These are phyloP conservation scores for Apocynum venetum DNA, from an alignment of 257 asterid species.

Conservation along the genomic window DNA sequence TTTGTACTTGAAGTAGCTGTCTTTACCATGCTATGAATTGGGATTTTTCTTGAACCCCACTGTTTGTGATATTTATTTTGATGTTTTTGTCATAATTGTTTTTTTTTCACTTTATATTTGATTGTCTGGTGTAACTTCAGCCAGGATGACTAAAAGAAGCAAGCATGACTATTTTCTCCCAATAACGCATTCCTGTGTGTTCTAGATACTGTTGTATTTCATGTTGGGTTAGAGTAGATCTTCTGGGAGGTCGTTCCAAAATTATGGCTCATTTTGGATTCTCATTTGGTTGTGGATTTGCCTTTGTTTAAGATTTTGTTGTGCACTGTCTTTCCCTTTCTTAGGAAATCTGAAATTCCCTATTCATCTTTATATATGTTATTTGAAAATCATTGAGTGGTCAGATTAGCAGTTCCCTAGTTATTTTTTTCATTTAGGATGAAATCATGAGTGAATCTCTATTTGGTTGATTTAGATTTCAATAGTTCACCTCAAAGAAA, in stretches of 20 bases:
- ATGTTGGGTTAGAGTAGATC: neutral
- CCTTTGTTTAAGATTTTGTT: neutral
- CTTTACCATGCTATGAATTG: neutral
- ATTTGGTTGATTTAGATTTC: neutral
- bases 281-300: neutral
- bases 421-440: neutral
- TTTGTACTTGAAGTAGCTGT: neutral
- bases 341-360: neutral
- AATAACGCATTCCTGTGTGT: neutral
- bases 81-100: too few species aligned
- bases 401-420: neutral
- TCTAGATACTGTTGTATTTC: neutral
- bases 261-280: neutral
- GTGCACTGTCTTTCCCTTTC: neutral
- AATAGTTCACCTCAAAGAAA: neutral
- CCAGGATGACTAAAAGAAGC: neutral
- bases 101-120: too few species aligned
- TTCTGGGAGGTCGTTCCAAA: neutral
- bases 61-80: neutral
- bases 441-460: neutral
- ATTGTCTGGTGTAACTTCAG: too few species aligned
- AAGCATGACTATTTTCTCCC: neutral
- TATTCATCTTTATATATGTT: neutral
- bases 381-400: neutral
- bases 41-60: neutral